Base-by-base conservation (phyloP, 768 basidiomycete species). In the Rhodotorula paludigena region DNA sequence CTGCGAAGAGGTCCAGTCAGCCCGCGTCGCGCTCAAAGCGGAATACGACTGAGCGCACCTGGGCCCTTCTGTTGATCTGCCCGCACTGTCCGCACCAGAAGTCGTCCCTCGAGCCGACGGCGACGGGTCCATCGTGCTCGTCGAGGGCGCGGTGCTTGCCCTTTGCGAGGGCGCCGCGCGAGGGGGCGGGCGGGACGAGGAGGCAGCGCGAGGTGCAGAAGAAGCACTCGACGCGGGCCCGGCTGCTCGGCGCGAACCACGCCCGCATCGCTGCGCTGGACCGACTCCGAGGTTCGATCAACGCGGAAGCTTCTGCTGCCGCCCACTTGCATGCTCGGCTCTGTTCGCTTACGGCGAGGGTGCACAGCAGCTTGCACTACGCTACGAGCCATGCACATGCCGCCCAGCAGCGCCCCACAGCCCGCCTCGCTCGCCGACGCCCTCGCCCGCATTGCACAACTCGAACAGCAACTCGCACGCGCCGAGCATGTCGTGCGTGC, bases 61-160 rank as follows among this genome's bases (percentile, higher is more conserved):
- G 78, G 73, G 88, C 85, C 75, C 84, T 89, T 53, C 85, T 83
- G 77, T 91, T 92, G 85, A 85, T 85, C 76, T 69, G 66, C 7
- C 63, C 72, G 56, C 76, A 76, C 30, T 57, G 58, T 23, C 47
- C 20, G 57, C 76, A 76, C 47, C 58, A 52, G 42, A 74, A 75
- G 45, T 60, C 42, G 53, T n/a, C 15, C 21, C 15, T 23, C 0
- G 55, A 39, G 0, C 70, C 70, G 7, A 49, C 39, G 8, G 59
- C 65, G 44, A 65, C 20, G 3, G 36, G n/a, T 12, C 58, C 54
- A 16, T 23, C 32, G 15, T 21, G 11, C 8, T 20, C 38, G 10
- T 64, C 68, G 36, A 42, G 23, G 14, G 41, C 49, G 28, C 61
- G 59, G 3, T 41, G 33, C 33, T 71, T 62, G 18, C 64, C 65